Percentiles rank a stretch among this genome's conserved stretches.
phyloP scores from a whole-genome alignment of 208 protist genomes.

The Acanthamoeba sp. region DNA sequence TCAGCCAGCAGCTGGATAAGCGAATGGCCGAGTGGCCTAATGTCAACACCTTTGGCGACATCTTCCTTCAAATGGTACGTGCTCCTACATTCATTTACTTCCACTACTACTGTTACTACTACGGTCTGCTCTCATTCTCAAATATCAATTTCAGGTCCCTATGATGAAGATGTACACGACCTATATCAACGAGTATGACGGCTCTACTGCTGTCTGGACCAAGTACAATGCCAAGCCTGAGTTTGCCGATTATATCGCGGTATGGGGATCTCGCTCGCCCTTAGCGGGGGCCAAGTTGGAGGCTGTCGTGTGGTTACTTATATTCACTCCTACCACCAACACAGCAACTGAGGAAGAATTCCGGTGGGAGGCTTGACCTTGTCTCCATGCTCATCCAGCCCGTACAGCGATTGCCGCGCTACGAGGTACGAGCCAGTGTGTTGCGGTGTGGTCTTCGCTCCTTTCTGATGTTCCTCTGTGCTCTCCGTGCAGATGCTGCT shows the following conservation, averaged over 20 bases:
- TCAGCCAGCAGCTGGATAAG: slow-evolving; percentile 26
- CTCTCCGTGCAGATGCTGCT: not conserved
- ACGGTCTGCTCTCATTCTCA: not conserved
- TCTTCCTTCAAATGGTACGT: slow-evolving; percentile 65
- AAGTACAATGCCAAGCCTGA: not conserved
- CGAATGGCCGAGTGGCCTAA: slow-evolving; percentile 60
- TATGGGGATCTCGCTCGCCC: no score
- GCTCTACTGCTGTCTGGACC: not conserved
- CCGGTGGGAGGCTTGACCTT: not conserved
- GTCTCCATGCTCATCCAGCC: slow-evolving; percentile 57
- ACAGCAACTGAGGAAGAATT: not conserved
- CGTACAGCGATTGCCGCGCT: slow-evolving; percentile 61
- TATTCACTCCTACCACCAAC: no score
- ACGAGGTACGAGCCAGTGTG: not conserved
- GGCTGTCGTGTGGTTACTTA: no score
- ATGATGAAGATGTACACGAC: slow-evolving; percentile 71
- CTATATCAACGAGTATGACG: slow-evolving; percentile 65
- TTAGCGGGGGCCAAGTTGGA: no score
- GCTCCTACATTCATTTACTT: not conserved
- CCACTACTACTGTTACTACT: not conserved
- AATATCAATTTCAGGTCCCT: slow-evolving; percentile 27
- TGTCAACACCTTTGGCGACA: slow-evolving; percentile 69
- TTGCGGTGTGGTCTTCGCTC: not conserved
- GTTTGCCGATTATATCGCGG: slow-evolving; percentile 44
- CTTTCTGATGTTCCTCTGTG: not conserved